Percentiles rank a stretch among this genome's conserved stretches.
These are phyloP conservation scores for Tetraselmis striata DNA, from an alignment of 139 green algal species.

Conservation along the genomic window DNA sequence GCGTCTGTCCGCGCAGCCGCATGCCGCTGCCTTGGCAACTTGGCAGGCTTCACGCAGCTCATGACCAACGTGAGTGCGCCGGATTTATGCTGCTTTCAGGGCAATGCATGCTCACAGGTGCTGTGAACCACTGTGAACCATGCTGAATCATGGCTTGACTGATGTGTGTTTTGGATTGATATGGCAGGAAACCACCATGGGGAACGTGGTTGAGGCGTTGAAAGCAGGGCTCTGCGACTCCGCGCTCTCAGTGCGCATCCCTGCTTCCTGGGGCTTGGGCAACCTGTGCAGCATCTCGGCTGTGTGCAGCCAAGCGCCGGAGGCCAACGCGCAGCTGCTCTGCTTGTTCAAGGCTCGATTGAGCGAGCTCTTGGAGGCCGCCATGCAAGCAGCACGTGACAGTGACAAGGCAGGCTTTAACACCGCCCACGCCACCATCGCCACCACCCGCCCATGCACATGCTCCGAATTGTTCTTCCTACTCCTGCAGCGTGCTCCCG, in stretches of 20 bases:
- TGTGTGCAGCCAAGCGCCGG: not conserved
- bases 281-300: not conserved
- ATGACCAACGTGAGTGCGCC: not conserved
- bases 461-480: not conserved
- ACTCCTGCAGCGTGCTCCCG: not conserved
- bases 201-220: not conserved
- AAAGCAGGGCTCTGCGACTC: not conserved
- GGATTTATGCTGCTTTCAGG: not conserved
- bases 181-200: not conserved
- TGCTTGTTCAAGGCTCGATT: not conserved
- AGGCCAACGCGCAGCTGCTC: not conserved
- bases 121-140: not conserved
- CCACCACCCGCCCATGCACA: not conserved
- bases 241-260: not conserved
- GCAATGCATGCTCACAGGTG: not conserved
- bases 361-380: not conserved
- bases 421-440: no score
- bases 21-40: not conserved
- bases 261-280: not conserved
- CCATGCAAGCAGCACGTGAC: not conserved
- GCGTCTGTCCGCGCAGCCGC: not conserved
- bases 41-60: not conserved
- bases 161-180: not conserved
- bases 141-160: not conserved
- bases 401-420: slow-evolving; percentile 1